phyloP scores from a whole-genome alignment of 257 asterid genomes.

The Plantago elongata region DNA sequence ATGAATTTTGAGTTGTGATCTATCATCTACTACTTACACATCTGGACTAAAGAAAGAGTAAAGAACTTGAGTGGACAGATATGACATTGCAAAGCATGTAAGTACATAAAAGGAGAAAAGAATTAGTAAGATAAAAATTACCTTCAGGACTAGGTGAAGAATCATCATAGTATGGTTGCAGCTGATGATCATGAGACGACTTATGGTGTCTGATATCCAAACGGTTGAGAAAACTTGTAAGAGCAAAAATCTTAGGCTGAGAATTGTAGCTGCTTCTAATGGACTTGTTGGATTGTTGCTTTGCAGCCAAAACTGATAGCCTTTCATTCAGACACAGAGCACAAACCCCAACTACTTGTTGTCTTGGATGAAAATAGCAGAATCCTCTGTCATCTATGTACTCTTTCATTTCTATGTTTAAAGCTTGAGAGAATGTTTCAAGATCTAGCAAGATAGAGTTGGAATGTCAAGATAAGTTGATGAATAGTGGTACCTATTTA shows the following conservation, averaged over 20 bases:
- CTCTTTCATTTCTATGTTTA: constrained; percentile 19
- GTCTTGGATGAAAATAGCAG: constrained; percentile 64
- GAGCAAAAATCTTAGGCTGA: constrained; percentile 61
- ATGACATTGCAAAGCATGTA: not conserved
- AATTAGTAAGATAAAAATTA: constrained; percentile 17
- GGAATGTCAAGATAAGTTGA: constrained; percentile 1
- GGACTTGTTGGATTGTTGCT: constrained; percentile 25
- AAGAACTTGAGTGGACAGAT: no score
- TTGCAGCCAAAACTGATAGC: constrained; percentile 59
- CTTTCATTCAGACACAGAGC: constrained; percentile 71
- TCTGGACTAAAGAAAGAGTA: no score
- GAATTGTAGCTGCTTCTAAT: constrained; percentile 16
- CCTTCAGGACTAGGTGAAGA: constrained; percentile 67
- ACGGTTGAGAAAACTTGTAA: constrained; percentile 45
- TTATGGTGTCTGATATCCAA: constrained; percentile 43
- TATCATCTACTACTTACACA: no score
- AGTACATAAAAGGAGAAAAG: not conserved
- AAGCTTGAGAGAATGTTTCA: not conserved
- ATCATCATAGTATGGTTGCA: constrained; percentile 11
- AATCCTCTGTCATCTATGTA: constrained; percentile 27
- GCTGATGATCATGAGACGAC: constrained; percentile 18
- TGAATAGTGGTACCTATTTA: not conserved
- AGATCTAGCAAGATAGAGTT: constrained; percentile 5
- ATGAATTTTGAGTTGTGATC: no score
- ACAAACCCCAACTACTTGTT: constrained; percentile 59